Conservation (phyloP, 2,329 filamentous ascomycete genomes). For the Phialophora expanda region DNA sequence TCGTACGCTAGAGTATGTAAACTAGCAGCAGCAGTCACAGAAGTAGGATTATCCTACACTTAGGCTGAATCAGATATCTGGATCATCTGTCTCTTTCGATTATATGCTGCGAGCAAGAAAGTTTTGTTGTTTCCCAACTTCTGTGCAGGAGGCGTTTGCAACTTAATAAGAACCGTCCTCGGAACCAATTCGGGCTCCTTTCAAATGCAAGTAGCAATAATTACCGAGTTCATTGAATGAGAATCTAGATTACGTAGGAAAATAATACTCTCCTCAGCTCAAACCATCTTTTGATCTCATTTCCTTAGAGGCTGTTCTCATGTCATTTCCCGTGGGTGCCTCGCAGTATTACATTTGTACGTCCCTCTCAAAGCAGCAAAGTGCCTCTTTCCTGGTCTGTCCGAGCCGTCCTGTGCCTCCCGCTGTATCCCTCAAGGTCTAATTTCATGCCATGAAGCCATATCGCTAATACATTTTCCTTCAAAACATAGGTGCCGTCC, state of each 20-base stretch:
- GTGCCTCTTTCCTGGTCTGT: background rate
- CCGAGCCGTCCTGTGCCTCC: background rate
- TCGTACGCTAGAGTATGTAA: too few species aligned
- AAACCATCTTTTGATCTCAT: slow-evolving; percentile 13
- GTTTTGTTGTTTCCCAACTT: too few species aligned
- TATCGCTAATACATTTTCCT: slow-evolving; percentile 12
- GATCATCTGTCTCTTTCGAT: too few species aligned
- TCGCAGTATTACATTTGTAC: slow-evolving; percentile 22
- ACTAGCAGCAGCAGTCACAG: too few species aligned
- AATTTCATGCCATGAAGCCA: slow-evolving; percentile 5
- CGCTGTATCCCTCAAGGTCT: background rate
- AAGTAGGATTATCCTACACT: too few species aligned
- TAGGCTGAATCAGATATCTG: too few species aligned
- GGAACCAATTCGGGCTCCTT: too few species aligned
- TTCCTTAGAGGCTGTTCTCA: slow-evolving; percentile 25
- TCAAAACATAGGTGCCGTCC: background rate
- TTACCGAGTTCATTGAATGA: background rate
- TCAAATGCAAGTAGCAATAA: background rate
- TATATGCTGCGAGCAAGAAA: too few species aligned
- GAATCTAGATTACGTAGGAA: slow-evolving; percentile 12
- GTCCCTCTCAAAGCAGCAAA: slow-evolving; percentile 6
- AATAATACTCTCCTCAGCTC: background rate
- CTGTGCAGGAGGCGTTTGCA: too few species aligned
- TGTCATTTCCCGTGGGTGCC: slow-evolving; percentile 24
- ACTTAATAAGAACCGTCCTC: too few species aligned